Base-by-base conservation (phyloP, 1,284 basidiomycete genomes). In the Melampsora larici-populina region DNA sequence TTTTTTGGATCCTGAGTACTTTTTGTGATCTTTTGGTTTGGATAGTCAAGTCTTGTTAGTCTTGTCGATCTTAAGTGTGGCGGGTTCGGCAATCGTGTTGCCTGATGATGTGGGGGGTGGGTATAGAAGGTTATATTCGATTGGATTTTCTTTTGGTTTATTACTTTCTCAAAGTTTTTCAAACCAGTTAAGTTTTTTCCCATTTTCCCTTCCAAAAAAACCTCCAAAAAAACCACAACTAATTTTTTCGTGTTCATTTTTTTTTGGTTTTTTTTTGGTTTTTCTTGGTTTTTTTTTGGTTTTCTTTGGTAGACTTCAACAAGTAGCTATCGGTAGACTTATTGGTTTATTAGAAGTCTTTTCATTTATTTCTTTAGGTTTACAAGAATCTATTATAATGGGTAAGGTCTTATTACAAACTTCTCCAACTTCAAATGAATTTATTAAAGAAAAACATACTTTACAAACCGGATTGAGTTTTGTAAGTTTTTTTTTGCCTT, bases 401-500 rank as follows among this genome's bases (percentile, higher is more conserved):
- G 93, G 92, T 2, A 89, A 90, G 11, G 90, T 94, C 0, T 86
- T 97, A 0, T 84, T 97, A 2, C 94, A 97, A 83, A 97, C 94
- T 0, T 89, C 93, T 0, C 94, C 94, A 0, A 36, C 3, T 36
- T 3, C 3, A 36, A 36, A 3, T 9, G 36, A 36, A 9, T 36
- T 36, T 36, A 36, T 36, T 4, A 36, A 36, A 36, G 36, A 36
- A 36, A 36, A 36, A 9, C 3, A 36, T 9, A 36, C 36, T 4
- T 36, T 36, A 9, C 3, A 36, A 9, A 36, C 36, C 36, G 36
- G 36, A 36, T 36, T 36, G 36, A 36, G 9, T 4, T 36, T 36
- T 36, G 36, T 36, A 4, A 4, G 36, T 36, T 9, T 36, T 36
- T n/a, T n/a, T n/a, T n/a, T n/a, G n/a, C n/a, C n/a, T n/a, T n/a